Evolutionary conservation across 305 asterid genomes (phyloP).

Genomic region (Fraxinus sp.): DNA sequence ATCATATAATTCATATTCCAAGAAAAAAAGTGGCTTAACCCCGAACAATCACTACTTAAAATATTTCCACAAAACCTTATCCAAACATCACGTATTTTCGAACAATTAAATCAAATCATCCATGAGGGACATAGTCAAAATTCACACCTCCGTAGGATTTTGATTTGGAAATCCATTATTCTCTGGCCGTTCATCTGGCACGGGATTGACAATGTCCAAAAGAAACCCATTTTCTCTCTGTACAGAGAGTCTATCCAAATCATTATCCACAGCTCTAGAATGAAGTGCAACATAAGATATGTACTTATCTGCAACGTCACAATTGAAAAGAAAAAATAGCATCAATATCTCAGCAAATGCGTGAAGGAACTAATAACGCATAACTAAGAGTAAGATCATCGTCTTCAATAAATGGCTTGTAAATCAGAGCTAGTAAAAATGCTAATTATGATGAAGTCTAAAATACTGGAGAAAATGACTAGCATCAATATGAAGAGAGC

Average conservation of each 20-base stretch:
- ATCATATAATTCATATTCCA: slow-evolving; percentile 32
- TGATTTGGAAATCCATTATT: slow-evolving; percentile 56
- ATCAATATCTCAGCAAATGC: neutral
- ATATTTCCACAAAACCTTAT: slow-evolving; percentile 29
- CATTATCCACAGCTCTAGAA: slow-evolving; percentile 41
- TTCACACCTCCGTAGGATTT: slow-evolving; percentile 52
- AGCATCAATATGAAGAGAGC: neutral
- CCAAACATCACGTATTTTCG: slow-evolving; percentile 42
- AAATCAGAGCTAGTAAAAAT: neutral
- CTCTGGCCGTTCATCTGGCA: slow-evolving; percentile 44
- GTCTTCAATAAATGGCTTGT: neutral
- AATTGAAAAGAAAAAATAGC: slow-evolving; percentile 3
- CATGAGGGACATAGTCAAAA: slow-evolving; percentile 38
- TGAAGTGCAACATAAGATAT: slow-evolving; percentile 46
- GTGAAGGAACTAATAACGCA: neutral
- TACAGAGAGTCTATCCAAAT: slow-evolving; percentile 35
- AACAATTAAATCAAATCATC: slow-evolving; percentile 38
- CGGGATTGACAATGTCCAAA: slow-evolving; percentile 60
- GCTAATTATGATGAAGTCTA: neutral
- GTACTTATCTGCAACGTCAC: slow-evolving; percentile 61
- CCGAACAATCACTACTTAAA: slow-evolving; percentile 32
- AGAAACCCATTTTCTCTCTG: slow-evolving; percentile 79
- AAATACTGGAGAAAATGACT: neutral
- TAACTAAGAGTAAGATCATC: neutral
- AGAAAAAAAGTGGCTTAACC: slow-evolving; percentile 32